Evolutionary conservation across 371 early-diverging fungal species (phyloP), one percentile per base, ranked within the genome.

Genomic region (Rhizopus sp.): DNA sequence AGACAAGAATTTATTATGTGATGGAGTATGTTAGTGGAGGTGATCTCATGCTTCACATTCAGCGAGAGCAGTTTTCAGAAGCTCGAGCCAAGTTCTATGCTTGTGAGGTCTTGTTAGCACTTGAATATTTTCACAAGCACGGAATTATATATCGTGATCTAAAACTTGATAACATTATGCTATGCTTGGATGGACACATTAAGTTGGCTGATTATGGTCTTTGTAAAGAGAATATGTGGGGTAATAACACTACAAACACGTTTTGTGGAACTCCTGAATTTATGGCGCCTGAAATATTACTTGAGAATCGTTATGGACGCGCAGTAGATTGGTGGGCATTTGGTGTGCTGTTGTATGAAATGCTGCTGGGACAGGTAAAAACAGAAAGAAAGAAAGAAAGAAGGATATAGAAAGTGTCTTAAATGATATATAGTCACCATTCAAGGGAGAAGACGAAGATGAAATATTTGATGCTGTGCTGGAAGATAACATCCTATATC

Each of bases 191-290:
- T 61, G 99, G 99, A 2, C 99, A 99, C 70, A 91, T 99, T 71
- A 98, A 97, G 81, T 83, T 99, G 50, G 95, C 97, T 15, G 99
- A 99, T 74, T 99, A 97, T 79, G 99, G 99, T 31, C 82, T 99
- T 53, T 98, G 98, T 84, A 95, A 99, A 82, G 92, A 94, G 65
- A 86, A 90, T 62, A 96, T 99, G 92, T 76, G 84, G 52, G 85
- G 87, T 56, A 91, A 93, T 15, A 77, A 34, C 80, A 86, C 66
- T 17, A 94, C 96, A 7, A 89, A 85, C 66, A 97, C 98, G 0
- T 95, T 99, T 73, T 98, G 98, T 74, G 99, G 99, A 38, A 99
- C 99, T 15, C 99, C 99, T 12, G 99, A 99, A 75, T 99, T 96
- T 69, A 97, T 99, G 95, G 99, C 99, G 3, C 99, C 99, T 13